Base-by-base conservation (phyloP, 805 yeast genomes). In the Saturnispora hagleri region DNA sequence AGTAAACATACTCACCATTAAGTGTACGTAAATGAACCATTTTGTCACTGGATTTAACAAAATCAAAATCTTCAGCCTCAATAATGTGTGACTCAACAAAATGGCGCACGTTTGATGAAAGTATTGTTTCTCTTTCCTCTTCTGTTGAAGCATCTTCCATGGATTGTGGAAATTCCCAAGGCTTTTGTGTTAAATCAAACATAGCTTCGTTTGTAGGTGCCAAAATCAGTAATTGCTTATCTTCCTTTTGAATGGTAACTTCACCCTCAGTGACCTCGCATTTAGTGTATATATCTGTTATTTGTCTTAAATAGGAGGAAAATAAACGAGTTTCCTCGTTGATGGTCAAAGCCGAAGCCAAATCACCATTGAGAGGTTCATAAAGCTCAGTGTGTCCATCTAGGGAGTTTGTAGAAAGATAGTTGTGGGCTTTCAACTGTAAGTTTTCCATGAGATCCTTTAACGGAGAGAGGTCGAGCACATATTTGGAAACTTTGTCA, bases 81-180 rank as follows among this genome's bases (percentile, higher is more conserved):
- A 82, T 77, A 28, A 85, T 68, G 64, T 88, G 96, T 40, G 82
- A 76, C 53, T 76, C 71, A 28, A 87, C 73, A 58, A 85, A 88
- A 53, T 70, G 69, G 50, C 73, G 65, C 35, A 84, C 65, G 63
- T 88, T 88, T 15, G 69, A 60, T 20, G 69, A 62, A 5, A 81
- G 74, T 0, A 74, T 68, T 31, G 69, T 65, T 51, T 82, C 89
- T 33, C 51, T 35, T 26, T 56, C 51, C 5, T 24, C 26, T 44
- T 75, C 73, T 22, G 72, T 70, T 46, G 65, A 63, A 36, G 73
- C 69, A 6, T 44, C 18, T 6, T 69, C 71, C 15, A 79, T 69
- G 5, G 70, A 59, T 7, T 61, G 63, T 0, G 95, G 95, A 65
- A 84, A 88, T 62, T 84, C 83, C 96, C 95, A 89, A 20, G 96